These are phyloP conservation scores for Backusella parvicylindrica DNA, from an alignment of 192 early-diverging fungal species.

Conservation along the genomic window DNA sequence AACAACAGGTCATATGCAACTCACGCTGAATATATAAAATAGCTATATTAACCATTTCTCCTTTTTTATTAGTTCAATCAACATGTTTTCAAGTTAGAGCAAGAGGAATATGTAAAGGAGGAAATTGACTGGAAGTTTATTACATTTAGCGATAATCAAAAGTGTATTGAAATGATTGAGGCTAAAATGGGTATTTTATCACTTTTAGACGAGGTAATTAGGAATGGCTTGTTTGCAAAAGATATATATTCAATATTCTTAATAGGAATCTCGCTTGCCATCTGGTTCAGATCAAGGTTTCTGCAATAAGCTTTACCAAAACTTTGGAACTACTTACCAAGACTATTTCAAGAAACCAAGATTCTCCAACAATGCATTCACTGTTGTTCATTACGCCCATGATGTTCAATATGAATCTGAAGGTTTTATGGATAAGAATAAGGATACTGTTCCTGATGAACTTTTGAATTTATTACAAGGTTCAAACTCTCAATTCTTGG, in stretches of 20 bases:
- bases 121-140: slow-evolving; percentile 98
- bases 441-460: slow-evolving; percentile 97
- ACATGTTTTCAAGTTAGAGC: slow-evolving; percentile 99
- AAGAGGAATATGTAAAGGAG: slow-evolving; percentile 96
- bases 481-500: slow-evolving; percentile 76
- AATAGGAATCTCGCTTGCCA: slow-evolving; percentile 64
- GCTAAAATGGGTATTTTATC: slow-evolving; percentile 91
- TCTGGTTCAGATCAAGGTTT: slow-evolving; percentile 83
- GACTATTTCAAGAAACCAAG: slow-evolving; percentile 90
- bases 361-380: slow-evolving; percentile 86
- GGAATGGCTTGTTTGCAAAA: background rate
- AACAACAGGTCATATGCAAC: slow-evolving; percentile 63
- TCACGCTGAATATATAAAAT: background rate
- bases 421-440: slow-evolving; percentile 98
- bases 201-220: slow-evolving; percentile 90
- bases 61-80: slow-evolving; percentile 83
- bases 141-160: slow-evolving; percentile 98
- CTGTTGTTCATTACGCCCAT: slow-evolving; percentile 93
- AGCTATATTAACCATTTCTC: background rate
- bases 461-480: slow-evolving; percentile 76
- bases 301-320: slow-evolving; percentile 87
- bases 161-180: slow-evolving; percentile 99
- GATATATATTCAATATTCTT: background rate
- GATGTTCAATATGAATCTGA: slow-evolving; percentile 94
- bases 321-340: slow-evolving; percentile 69